Conservation (phyloP, 2,329 filamentous ascomycete genomes). For the Alternaria viburni region DNA sequence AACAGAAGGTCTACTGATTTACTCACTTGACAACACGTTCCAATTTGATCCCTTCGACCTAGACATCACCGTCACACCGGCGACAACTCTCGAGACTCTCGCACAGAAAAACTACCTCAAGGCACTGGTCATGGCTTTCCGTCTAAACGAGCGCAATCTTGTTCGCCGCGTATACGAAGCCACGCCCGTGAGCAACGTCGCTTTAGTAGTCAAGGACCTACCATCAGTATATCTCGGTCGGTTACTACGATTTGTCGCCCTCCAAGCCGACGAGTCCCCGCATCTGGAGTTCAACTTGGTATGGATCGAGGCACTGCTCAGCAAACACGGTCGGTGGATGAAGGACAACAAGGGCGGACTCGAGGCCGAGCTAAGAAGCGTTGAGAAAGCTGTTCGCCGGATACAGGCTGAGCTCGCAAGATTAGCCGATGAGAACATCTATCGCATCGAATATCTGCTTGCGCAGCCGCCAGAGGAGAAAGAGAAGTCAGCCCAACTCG, state of each 20-base stretch:
- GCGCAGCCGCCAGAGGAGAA: slow-evolving; percentile 54
- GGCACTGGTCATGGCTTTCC: slow-evolving; percentile 95
- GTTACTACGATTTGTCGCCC: slow-evolving; percentile 84
- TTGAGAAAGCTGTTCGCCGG: slow-evolving; percentile 78
- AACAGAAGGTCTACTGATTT: slow-evolving; percentile 92
- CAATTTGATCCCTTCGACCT: slow-evolving; percentile 97
- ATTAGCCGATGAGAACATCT: slow-evolving; percentile 85
- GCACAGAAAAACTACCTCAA: slow-evolving; percentile 84
- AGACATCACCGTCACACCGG: slow-evolving; percentile 90
- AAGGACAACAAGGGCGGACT: slow-evolving; percentile 80
- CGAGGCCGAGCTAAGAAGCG: slow-evolving; percentile 81
- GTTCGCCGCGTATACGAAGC: slow-evolving; percentile 86
- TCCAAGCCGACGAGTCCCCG: slow-evolving; percentile 85
- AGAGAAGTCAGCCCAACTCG: slow-evolving; percentile 30
- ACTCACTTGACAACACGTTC: slow-evolving; percentile 82
- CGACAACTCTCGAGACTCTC: slow-evolving; percentile 70
- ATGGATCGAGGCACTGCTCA: slow-evolving; percentile 85
- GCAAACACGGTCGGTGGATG: slow-evolving; percentile 83
- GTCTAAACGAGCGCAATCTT: slow-evolving; percentile 83
- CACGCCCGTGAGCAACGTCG: slow-evolving; percentile 76
- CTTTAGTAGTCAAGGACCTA: slow-evolving; percentile 77
- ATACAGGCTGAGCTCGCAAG: slow-evolving; percentile 84
- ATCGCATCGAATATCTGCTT: slow-evolving; percentile 84
- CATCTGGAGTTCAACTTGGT: slow-evolving; percentile 94
- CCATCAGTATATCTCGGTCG: slow-evolving; percentile 86